Base-by-base conservation (phyloP, 2,329 filamentous ascomycete genomes). In the Fusarium pseudograminearum region DNA sequence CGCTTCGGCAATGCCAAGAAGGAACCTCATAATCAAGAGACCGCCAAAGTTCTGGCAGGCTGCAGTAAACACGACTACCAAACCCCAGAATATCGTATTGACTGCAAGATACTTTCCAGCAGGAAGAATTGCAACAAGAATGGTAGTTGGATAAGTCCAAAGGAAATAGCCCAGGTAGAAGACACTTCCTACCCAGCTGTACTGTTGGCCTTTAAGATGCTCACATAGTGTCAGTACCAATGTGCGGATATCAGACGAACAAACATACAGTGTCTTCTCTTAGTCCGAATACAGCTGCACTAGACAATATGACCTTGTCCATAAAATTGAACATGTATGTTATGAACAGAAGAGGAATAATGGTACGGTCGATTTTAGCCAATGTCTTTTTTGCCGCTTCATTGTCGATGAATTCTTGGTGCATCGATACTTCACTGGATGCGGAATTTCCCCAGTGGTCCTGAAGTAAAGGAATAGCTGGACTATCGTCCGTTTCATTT, bases 261-360 rank as follows among this genome's bases (percentile, higher is more conserved):
- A 36, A 28, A 57, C 74, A 42, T 44, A 80, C 78, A 18, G 78
- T 83, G 69, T 87, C 86, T 3, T 85, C 76, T 8, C 78, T 78
- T n/a, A 88, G 72, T 0, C 85, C 86, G 67, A 89, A 89, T 0
- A 89, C 85, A 6, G 85, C 80, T 0, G 87, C 86, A 61, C 83
- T 86, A 0, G 85, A 86, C 3, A 88, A 73, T 58, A 86, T 86
- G 1, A 83, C 83, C 73, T 90, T 90, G 75, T 90, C 87, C 81
- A 89, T 87, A 60, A 89, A 89, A 71, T 88, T 87, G 65, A 89
- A 75, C 78, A 85, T 84, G 71, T 89, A 89, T 0, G 84, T 87
- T 42, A 84, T 68, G 63, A 89, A 88, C 12, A 89, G 76, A 14
- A 89, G 76, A 0, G 87, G 86, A 7, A 90, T 83, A 12, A 90